Evolutionary conservation across 139 green algal species (phyloP), one percentile per base, ranked within the genome.

Genomic region (Tetratostichococcus sp.): DNA sequence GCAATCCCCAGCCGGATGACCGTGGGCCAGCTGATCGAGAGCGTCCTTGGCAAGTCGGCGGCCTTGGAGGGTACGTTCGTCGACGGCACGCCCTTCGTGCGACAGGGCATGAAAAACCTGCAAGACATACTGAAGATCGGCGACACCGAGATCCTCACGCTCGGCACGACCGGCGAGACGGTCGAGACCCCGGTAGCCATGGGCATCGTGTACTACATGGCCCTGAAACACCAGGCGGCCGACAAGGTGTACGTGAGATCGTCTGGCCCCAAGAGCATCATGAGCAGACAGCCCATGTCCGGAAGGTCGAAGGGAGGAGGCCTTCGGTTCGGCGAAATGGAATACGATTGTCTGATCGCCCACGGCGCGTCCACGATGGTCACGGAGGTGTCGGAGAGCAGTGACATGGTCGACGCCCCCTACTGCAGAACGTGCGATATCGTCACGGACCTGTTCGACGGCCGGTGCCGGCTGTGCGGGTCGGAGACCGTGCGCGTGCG

Each of bases 181-280:
- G 30, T 80, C 6, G 4, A 33, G 57, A 25, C 16, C 11, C 43
- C 30, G 0, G 43, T 91, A 67, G 89, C 90, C 75, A 66, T 91
- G 31, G 82, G 84, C 0, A 80, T 82, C 11, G 91, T 86, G 23
- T 91, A 89, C 78, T 88, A 88, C 78, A 84, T 90, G 82, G 77
- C 86, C 8, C 77, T 91, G 35, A 90, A 90, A 80, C 87, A 92
- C 78, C 88, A 90, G 84, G 83, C 89, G 30, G 78, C 87, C 33
- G 87, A 92, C 75, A 91, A 92, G 74, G 82, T 90, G 42, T 84
- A 92, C 8, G 39, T 50, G 39, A 6, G 39, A 11, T 50, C 39
- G 8, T 21, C 39, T 6, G 39, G 39, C 8, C 39, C 39, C 39
- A 11, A 21, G 8, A 50, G 11, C 39, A 6, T 11, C 8, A 6